Evolutionary conservation across 805 yeast species (phyloP).

Genomic region (Saccharomycopsis sp.): DNA sequence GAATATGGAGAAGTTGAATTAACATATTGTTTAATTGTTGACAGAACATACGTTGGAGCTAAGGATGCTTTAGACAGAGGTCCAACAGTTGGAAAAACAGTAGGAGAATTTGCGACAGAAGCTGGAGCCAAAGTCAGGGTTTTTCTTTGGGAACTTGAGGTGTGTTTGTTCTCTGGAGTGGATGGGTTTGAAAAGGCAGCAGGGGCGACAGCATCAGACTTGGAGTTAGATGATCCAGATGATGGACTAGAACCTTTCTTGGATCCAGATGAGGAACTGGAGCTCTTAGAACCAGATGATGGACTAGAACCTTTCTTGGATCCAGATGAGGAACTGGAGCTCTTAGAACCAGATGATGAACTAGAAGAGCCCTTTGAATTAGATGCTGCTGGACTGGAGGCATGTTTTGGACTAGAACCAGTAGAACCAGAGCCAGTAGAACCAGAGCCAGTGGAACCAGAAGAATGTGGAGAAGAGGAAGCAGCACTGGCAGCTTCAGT

Average conservation of each 20-base stretch:
- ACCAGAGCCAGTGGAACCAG: not conserved
- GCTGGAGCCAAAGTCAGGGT: slow-evolving; percentile 5
- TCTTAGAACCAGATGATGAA: slow-evolving; percentile 13
- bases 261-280: not conserved
- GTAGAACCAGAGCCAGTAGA: not conserved
- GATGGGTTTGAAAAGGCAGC: not conserved
- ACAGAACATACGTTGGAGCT: not conserved
- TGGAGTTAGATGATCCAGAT: not conserved
- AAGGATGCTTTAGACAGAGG: not conserved
- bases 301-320: slow-evolving; percentile 14
- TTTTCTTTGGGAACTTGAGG: not conserved
- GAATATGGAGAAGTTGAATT: not conserved
- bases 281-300: slow-evolving; percentile 5
- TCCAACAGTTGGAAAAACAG: not conserved
- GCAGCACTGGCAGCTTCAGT: not conserved
- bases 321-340: not conserved
- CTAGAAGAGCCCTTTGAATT: not conserved
- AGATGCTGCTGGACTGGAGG: not conserved
- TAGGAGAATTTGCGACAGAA: slow-evolving; percentile 12
- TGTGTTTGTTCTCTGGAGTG: not conserved
- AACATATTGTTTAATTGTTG: not conserved
- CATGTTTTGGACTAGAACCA: not conserved
- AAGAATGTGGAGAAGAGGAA: not conserved
- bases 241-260: not conserved
- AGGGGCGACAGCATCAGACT: not conserved